Evolutionary conservation across 768 basidiomycete genomes (phyloP).

Genomic region (Rhizopogon vulgaris): DNA sequence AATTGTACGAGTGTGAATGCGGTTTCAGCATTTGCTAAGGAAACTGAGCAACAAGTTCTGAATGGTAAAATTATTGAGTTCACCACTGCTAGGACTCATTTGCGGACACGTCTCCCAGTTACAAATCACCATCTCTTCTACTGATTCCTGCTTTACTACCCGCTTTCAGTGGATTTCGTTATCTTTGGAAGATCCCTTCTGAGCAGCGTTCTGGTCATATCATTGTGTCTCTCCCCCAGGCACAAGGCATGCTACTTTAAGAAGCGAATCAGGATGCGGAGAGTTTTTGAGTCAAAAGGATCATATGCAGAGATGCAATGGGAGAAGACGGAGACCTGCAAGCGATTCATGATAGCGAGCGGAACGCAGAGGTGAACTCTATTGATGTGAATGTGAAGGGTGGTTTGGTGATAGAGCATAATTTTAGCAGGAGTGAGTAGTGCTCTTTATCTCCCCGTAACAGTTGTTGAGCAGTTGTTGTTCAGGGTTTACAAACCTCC

Average conservation of each 20-base stretch:
- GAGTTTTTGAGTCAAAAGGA: constrained; percentile 62
- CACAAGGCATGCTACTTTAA: constrained; percentile 60
- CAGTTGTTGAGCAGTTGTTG: constrained; percentile 4
- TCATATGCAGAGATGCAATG: constrained; percentile 86
- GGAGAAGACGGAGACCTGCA: constrained; percentile 63
- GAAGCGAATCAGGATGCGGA: constrained; percentile 55
- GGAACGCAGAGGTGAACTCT: constrained; percentile 80
- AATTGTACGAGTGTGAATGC: constrained; percentile 32
- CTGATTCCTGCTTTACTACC: constrained; percentile 62
- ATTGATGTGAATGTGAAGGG: constrained; percentile 46
- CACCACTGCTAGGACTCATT: constrained; percentile 49
- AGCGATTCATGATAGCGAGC: constrained; percentile 61
- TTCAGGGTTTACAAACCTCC: constrained; percentile 50
- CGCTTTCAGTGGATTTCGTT: constrained; percentile 62
- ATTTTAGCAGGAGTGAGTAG: constrained; percentile 68
- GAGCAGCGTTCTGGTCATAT: constrained; percentile 58
- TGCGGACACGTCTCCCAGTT: constrained; percentile 47
- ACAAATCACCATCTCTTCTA: constrained; percentile 4
- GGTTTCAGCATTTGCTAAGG: constrained; percentile 43
- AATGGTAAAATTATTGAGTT: constrained; percentile 39
- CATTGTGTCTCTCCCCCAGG: constrained; percentile 57
- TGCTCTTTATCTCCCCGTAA: not conserved
- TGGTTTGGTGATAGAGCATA: constrained; percentile 41
- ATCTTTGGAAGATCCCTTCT: constrained; percentile 71
- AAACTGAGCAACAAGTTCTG: constrained; percentile 47